Percentiles rank a stretch among this genome's conserved stretches.
phyloP scores from a whole-genome alignment of 768 basidiomycete species.

The Leucosporidium yakuticum region DNA sequence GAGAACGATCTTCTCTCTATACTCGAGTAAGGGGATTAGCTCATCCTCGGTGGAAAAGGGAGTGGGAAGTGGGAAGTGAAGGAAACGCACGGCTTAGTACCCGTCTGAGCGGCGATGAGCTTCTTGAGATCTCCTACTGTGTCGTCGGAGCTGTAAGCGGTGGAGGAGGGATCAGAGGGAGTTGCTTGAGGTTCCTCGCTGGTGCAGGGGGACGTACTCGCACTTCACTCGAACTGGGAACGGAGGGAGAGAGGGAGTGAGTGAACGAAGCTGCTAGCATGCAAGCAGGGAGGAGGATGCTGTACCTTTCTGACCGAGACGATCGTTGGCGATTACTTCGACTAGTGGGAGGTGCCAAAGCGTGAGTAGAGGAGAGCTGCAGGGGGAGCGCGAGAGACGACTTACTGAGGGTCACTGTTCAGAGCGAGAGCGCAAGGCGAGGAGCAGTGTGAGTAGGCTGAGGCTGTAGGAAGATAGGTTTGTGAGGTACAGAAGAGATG shows the following conservation, averaged over 20 bases:
- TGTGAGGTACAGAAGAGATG: no score
- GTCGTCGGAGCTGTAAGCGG: conserved; percentile 63
- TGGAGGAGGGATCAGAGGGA: conserved; percentile 3
- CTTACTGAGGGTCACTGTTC: no score
- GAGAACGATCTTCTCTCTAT: conserved; percentile 58
- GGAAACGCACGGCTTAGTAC: conserved; percentile 57
- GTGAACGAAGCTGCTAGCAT: background rate
- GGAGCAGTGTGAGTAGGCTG: no score
- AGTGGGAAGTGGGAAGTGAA: no score
- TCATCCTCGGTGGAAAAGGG: background rate
- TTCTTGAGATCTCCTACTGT: conserved; percentile 96
- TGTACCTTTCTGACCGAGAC: conserved; percentile 86
- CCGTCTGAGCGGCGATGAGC: conserved; percentile 92
- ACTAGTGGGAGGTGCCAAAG: no score
- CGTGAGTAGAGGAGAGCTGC: no score
- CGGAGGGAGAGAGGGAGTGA: background rate
- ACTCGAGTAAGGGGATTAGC: background rate
- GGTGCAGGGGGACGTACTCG: conserved; percentile 36
- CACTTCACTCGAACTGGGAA: conserved; percentile 84
- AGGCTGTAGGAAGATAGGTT: no score
- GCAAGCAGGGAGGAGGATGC: conserved; percentile 22
- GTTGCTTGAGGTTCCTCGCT: background rate
- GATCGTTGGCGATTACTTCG: conserved; percentile 97
- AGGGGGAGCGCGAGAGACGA: no score
- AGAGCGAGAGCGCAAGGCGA: no score